Percentiles rank a stretch among this genome's conserved stretches.
phyloP scores from a whole-genome alignment of 2,329 filamentous ascomycete genomes.

The Grosmannia clavigera region DNA sequence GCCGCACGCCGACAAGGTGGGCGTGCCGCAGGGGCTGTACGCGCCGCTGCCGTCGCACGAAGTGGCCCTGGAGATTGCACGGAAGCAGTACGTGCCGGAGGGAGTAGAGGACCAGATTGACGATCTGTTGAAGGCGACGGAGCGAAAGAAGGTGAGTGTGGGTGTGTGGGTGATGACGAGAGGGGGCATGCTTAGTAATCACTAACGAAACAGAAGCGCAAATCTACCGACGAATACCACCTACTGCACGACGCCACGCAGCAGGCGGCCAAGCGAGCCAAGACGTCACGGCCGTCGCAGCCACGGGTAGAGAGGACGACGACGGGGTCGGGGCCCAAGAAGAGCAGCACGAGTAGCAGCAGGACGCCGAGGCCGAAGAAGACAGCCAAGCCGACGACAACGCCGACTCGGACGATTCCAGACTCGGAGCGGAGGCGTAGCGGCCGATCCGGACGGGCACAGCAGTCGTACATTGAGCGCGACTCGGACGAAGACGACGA shows the following conservation, averaged over 20 bases:
- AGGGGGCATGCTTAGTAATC: background rate
- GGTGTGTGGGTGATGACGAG: background rate
- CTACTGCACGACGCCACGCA: slow-evolving; percentile 23
- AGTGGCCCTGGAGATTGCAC: slow-evolving; percentile 71
- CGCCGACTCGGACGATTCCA: slow-evolving; percentile 18
- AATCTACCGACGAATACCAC: slow-evolving; percentile 34
- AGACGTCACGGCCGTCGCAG: slow-evolving; percentile 19
- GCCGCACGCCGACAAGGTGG: slow-evolving; percentile 68
- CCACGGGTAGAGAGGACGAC: background rate
- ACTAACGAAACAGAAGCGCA: slow-evolving; percentile 36
- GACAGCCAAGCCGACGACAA: slow-evolving; percentile 17
- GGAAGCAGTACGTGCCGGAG: slow-evolving; percentile 72
- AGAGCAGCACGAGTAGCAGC: slow-evolving; percentile 3
- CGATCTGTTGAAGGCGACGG: slow-evolving; percentile 47
- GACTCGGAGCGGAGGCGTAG: slow-evolving; percentile 41
- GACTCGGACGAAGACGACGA: slow-evolving; percentile 46
- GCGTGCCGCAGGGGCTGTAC: slow-evolving; percentile 70
- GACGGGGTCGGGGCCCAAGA: background rate
- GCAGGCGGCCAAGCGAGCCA: slow-evolving; percentile 27
- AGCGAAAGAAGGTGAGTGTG: slow-evolving; percentile 55
- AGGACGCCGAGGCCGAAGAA: slow-evolving; percentile 16
- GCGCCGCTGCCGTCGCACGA: slow-evolving; percentile 61
- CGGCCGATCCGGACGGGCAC: slow-evolving; percentile 32
- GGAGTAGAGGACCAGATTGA: slow-evolving; percentile 67
- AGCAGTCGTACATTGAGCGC: slow-evolving; percentile 41